Evolutionary conservation across 2,329 filamentous ascomycete genomes (phyloP), one percentile per base, ranked within the genome.

Genomic region (Aspergillus costaricaensis): DNA sequence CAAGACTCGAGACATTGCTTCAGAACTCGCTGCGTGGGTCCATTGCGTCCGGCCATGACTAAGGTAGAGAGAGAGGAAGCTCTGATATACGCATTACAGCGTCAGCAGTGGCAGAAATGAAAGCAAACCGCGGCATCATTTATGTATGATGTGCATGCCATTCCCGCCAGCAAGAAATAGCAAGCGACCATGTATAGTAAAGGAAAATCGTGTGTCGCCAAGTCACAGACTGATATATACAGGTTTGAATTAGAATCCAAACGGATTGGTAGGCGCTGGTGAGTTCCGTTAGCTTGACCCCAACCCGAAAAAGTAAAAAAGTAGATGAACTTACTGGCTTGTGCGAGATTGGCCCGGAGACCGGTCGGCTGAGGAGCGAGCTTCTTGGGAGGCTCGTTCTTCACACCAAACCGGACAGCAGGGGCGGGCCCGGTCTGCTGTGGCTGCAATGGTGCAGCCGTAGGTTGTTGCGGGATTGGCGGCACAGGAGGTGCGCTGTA

Each of bases 361-460:
- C 95, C 95, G 6, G 95, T 99, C 27, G 92, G 85, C 80, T 98
- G 95, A 30, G 93, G 88, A 62, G 86, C 83, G 69, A 98, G 79
- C 76, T 91, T 95, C 78, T 92, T 92, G 30, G 87, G 80, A 27
- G 87, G 81, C 52, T 88, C 86, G 27, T 83, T 81, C 59, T 86
- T 83, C 38, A 96, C 88, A 41, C 95, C 95, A 74, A 99, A 99
- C 61, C 92, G 86, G 17, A 99, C 89, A 23, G 92, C 87, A 49
- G 95, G 95, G 19, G 94, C 83, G 6, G 95, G 95, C 0, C 91
- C 91, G 8, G 91, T 96, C 80, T 90, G 88, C 74, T 96, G 91
- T 49, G 91, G 86, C 63, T 88, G 79, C 57, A 94, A 78, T 61
- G 90, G 88, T 51, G 86, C 80, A 49, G 82, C 74, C n/a, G 84